phyloP scores from a whole-genome alignment of 495 filamentous ascomycete species.

The Neurospora sp. region DNA sequence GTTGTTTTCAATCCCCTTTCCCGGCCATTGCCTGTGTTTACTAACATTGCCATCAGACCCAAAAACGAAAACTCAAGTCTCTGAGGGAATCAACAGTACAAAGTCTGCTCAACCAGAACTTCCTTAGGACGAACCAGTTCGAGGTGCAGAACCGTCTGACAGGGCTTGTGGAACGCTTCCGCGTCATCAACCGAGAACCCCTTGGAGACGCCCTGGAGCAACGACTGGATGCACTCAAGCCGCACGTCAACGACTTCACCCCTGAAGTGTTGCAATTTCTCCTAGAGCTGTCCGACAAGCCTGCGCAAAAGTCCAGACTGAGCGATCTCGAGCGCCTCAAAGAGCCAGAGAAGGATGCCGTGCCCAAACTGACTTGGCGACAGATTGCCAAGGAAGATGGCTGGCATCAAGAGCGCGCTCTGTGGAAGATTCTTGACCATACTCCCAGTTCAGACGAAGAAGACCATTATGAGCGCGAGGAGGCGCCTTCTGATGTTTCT shows the following conservation, averaged over 20 bases:
- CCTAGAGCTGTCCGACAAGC: slow-evolving; percentile 72
- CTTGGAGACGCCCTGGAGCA: slow-evolving; percentile 64
- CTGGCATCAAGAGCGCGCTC: slow-evolving; percentile 52
- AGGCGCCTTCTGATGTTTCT: slow-evolving; percentile 24
- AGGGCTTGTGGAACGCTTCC: slow-evolving; percentile 83
- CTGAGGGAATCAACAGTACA: slow-evolving; percentile 41
- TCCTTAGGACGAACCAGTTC: slow-evolving; percentile 79
- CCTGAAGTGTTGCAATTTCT: slow-evolving; percentile 76
- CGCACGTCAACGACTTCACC: slow-evolving; percentile 44
- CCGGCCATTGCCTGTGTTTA: background rate
- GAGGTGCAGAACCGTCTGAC: slow-evolving; percentile 61
- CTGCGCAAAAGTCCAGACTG: slow-evolving; percentile 56
- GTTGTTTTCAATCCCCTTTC: background rate
- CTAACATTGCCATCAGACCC: slow-evolving; percentile 19
- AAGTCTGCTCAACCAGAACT: slow-evolving; percentile 47
- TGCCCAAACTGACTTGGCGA: slow-evolving; percentile 54
- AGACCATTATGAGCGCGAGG: slow-evolving; percentile 26
- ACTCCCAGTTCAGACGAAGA: slow-evolving; percentile 54
- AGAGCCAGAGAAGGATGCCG: slow-evolving; percentile 27
- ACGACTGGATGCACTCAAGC: slow-evolving; percentile 51
- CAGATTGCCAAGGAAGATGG: slow-evolving; percentile 67
- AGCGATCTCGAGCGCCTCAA: slow-evolving; percentile 47
- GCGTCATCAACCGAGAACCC: slow-evolving; percentile 64
- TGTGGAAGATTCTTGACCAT: slow-evolving; percentile 77
- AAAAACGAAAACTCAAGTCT: slow-evolving; percentile 37